Conservation (phyloP, 2,329 filamentous ascomycete species). For the Cryoendolithus antarcticus region DNA sequence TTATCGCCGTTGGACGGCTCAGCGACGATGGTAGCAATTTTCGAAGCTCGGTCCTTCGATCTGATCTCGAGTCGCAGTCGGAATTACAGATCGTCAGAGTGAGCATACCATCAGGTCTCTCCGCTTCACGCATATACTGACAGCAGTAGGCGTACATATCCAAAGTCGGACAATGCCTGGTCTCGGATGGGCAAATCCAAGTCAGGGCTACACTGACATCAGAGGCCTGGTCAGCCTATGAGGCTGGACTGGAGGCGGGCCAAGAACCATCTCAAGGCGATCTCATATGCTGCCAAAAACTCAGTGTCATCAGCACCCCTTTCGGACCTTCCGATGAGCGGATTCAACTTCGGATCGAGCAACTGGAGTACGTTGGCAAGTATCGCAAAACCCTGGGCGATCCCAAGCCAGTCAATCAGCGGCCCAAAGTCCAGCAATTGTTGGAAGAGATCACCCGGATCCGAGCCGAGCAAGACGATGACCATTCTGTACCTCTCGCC, state of each 20-base stretch:
- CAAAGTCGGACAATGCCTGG: slow-evolving; percentile 7
- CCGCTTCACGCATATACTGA: slow-evolving; percentile 4
- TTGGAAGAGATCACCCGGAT: slow-evolving; percentile 13
- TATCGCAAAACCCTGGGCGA: slow-evolving; percentile 13
- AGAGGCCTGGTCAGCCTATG: slow-evolving; percentile 7
- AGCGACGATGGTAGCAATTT: slow-evolving; percentile 22
- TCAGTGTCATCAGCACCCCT: slow-evolving; percentile 17
- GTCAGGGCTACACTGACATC: slow-evolving; percentile 16
- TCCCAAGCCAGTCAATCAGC: slow-evolving; percentile 10
- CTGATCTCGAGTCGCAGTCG: slow-evolving; percentile 3
- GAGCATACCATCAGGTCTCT: not conserved
- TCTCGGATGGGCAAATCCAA: slow-evolving; percentile 16
- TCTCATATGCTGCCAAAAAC: slow-evolving; percentile 11
- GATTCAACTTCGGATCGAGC: slow-evolving; percentile 16
- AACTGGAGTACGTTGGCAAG: slow-evolving; percentile 16
- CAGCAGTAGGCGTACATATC: slow-evolving; percentile 4
- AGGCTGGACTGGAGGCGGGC: slow-evolving; percentile 1
- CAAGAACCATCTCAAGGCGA: slow-evolving; percentile 11
- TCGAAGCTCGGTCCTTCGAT: slow-evolving; percentile 9
- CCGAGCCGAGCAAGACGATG: slow-evolving; percentile 6
- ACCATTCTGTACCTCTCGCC: slow-evolving; percentile 2
- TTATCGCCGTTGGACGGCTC: slow-evolving; percentile 7
- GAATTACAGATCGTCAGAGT: slow-evolving; percentile 13
- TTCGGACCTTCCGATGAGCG: slow-evolving; percentile 14
- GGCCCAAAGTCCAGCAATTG: slow-evolving; percentile 8